Evolutionary conservation across 495 filamentous ascomycete species (phyloP), one percentile per base, ranked within the genome.

Genomic region (Penicillium lagena): DNA sequence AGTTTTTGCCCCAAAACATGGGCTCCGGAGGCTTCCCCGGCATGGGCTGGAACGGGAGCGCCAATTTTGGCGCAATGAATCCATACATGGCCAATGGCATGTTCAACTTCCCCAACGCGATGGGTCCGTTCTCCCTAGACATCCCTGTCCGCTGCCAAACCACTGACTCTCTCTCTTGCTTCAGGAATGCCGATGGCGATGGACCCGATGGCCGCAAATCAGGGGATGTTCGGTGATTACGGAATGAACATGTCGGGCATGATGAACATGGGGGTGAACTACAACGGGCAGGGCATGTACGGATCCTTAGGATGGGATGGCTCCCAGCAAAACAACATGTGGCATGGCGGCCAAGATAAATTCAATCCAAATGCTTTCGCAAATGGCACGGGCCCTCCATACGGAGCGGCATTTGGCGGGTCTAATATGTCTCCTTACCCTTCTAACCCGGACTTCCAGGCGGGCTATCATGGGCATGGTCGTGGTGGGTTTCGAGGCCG

Each of bases 191-290:
- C 80, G 59, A 88, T 90, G 82, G 72, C 71, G 60, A 89, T 95
- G 85, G 87, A 89, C 74, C 87, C 86, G 55, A 90, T 90, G 86
- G 73, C 75, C 70, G 87, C 89, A 79, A 72, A 70, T 66, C 86
- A 93, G 67, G 83, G 79, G 64, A 91, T 94, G 85, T 87, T 86
- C 78, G 83, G 85, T 66, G 87, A 85, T 46, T 91, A 82, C 70
- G 83, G 83, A 72, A 89, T 90, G 85, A 87, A 84, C 78, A 91
- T 91, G 85, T 83, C 82, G 79, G 84, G 83, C 73, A 90, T 89
- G 87, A 89, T 93, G 87, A 82, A 82, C 56, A 83, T 84, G 80
- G 86, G 83, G 69, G 70, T 76, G 73, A 86, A 83, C 54, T 90
- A 80, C 76, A 80, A 82, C 67, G 76, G 73, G 55, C 77, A 80